Conservation (phyloP, 176 grass and related monocot genomes). For the Musa schizocarpa region DNA sequence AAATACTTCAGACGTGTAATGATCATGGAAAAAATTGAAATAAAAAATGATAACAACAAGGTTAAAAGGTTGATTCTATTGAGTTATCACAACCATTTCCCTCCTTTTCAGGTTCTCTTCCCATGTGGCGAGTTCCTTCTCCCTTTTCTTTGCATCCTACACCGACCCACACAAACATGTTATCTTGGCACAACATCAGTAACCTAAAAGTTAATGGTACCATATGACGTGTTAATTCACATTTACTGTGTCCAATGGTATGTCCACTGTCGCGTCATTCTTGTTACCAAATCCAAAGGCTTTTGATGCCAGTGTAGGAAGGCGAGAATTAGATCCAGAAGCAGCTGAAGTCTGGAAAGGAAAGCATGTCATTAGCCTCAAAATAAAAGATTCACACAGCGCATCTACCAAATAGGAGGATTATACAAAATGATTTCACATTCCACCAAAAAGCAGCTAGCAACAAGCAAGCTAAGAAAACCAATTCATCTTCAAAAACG, state of each 20-base stretch:
- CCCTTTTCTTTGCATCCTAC: constrained; percentile 48
- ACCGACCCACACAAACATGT: not conserved
- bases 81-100: constrained; percentile 36
- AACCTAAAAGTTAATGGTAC: not conserved
- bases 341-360: constrained; percentile 16
- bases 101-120: constrained; percentile 65
- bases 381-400: not conserved
- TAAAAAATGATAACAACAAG: not conserved
- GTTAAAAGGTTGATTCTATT: not conserved
- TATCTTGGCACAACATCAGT: not conserved
- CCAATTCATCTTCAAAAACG: not conserved
- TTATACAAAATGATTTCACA: too few relatives aligned
- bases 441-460: too few relatives aligned
- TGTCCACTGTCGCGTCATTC: constrained; percentile 36
- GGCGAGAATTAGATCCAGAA: constrained; percentile 25
- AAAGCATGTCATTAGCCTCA: not conserved
- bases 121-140: constrained; percentile 50
- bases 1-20: not conserved
- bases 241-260: constrained; percentile 30
- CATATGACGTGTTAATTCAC: not conserved
- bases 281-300: constrained; percentile 26
- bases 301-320: not conserved
- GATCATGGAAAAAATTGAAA: not conserved
- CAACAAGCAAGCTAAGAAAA: too few relatives aligned
- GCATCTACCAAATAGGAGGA: not conserved